Base-by-base conservation (phyloP, 768 basidiomycete genomes). In the Suillus subaureus region DNA sequence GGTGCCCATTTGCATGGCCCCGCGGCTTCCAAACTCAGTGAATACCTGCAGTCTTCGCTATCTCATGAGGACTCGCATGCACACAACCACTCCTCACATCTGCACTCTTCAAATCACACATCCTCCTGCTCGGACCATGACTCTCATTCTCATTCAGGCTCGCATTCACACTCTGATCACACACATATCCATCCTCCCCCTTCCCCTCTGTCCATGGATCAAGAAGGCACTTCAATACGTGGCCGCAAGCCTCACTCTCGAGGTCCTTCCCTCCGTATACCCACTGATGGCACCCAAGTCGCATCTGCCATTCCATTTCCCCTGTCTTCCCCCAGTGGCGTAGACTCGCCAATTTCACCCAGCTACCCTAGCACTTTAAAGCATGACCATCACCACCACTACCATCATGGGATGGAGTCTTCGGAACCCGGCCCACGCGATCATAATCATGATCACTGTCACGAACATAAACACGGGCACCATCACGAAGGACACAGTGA, bases 401-500 rank as follows among this genome's bases (percentile, higher is more conserved):
- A 73, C 23, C 67, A 77, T 26, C 67, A 72, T 42, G 63, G 69
- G 43, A 52, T 64, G 69, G 66, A 58, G 18, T 40, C 63, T 61
- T 63, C 26, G 21, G 62, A 63, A 28, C 39, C 64, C 40, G 45
- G 28, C 55, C 81, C 40, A 4, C 40, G 26, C 18, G 75, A 83
- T 66, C 83, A 88, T 67, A 75, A 80, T 21, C 82, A 88, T 67
- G 76, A 80, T n/a, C 84, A 85, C 69, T 68, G 81, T 58, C 84
- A 86, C 68, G 78, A 83, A 56, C 87, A 89, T 74, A 75, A 78
- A 3, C 88, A 85, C 71, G 75, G 78, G 49, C 83, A 82, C 37
- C 77, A 80, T 13, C 91, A 90, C 70, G 91, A 95, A 76, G 91
- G 93, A 0, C 95, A 97, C 72, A 94, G 93, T 77, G 94, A 99